These are phyloP conservation scores for Trametes cinnabarina DNA, from an alignment of 768 basidiomycete species.

Conservation along the genomic window DNA sequence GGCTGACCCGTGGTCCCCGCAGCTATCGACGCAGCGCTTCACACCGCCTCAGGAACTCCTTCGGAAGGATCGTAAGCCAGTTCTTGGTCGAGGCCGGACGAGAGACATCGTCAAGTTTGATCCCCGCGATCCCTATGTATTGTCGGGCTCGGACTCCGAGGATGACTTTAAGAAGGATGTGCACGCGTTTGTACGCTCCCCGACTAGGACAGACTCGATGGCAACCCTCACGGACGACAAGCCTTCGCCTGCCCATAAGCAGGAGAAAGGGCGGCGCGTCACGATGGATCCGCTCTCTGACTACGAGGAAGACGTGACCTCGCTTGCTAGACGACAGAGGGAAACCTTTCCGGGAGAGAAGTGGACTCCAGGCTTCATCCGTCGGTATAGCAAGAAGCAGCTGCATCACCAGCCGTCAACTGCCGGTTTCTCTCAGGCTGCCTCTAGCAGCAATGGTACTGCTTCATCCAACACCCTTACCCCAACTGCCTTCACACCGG, in stretches of 20 bases:
- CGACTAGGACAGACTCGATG: slow-evolving; percentile 23
- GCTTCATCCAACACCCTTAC: slow-evolving; percentile 18
- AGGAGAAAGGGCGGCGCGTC: neutral
- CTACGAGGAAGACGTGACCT: slow-evolving; percentile 31
- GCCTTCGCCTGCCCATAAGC: neutral
- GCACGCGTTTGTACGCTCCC: slow-evolving; percentile 13
- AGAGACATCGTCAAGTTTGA: slow-evolving; percentile 41
- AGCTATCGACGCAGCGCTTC: slow-evolving; percentile 14
- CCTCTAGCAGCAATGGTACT: slow-evolving; percentile 15
- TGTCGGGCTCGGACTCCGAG: slow-evolving; percentile 25
- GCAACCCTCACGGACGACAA: slow-evolving; percentile 26
- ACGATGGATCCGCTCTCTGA: slow-evolving; percentile 26
- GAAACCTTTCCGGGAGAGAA: slow-evolving; percentile 11
- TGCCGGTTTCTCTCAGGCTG: slow-evolving; percentile 25
- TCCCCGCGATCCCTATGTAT: slow-evolving; percentile 26
- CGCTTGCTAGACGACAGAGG: neutral
- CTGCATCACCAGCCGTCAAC: slow-evolving; percentile 22
- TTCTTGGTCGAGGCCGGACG: slow-evolving; percentile 31
- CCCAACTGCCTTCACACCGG: slow-evolving; percentile 35
- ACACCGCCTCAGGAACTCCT: slow-evolving; percentile 18
- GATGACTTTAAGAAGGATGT: slow-evolving; percentile 34
- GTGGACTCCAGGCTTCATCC: slow-evolving; percentile 54
- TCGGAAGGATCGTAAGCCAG: slow-evolving; percentile 17
- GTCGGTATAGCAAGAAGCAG: slow-evolving; percentile 32
- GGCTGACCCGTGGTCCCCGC: slow-evolving; percentile 9